These are phyloP conservation scores for Neurospora sp. DNA, from an alignment of 495 filamentous ascomycete species.

Conservation along the genomic window DNA sequence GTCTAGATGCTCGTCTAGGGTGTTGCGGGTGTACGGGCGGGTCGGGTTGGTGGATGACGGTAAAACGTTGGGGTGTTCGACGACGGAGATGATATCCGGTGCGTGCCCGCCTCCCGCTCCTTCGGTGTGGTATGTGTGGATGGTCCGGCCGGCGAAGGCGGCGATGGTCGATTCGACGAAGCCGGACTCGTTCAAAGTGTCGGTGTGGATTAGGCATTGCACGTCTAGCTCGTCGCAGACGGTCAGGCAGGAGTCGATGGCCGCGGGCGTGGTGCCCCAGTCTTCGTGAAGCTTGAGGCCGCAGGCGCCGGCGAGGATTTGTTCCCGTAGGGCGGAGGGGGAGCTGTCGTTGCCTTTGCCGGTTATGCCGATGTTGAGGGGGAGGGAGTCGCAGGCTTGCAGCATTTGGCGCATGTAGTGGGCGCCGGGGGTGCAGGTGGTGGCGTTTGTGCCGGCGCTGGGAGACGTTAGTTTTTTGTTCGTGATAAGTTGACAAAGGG, in stretches of 20 bases:
- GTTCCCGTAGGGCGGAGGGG: conserved; percentile 63
- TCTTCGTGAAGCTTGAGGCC: conserved; percentile 97
- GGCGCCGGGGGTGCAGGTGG: conserved; percentile 85
- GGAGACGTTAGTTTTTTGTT: conserved; percentile 6
- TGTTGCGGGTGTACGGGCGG: conserved; percentile 84
- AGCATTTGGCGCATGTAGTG: conserved; percentile 88
- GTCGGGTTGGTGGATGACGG: conserved; percentile 92
- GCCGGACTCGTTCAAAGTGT: conserved; percentile 94
- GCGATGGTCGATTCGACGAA: conserved; percentile 90
- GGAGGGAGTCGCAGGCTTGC: conserved; percentile 77
- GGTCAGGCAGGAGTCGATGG: conserved; percentile 79
- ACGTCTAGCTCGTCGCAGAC: conserved; percentile 89
- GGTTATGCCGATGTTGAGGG: conserved; percentile 87
- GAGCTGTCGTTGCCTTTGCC: conserved; percentile 91
- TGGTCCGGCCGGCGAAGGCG: conserved; percentile 81
- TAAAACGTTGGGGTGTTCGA: conserved; percentile 85
- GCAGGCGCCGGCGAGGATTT: conserved; percentile 73
- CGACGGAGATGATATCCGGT: conserved; percentile 92
- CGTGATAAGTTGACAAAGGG: neutral
- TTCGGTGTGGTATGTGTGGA: conserved; percentile 98
- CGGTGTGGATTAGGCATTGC: conserved; percentile 94
- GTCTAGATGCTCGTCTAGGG: conserved; percentile 92
- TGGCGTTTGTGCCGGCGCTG: conserved; percentile 88
- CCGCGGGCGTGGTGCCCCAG: conserved; percentile 88
- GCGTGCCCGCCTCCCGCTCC: conserved; percentile 95